phyloP scores from a whole-genome alignment of 108 stramenopile genomes.

The Skeletonema grethae region DNA sequence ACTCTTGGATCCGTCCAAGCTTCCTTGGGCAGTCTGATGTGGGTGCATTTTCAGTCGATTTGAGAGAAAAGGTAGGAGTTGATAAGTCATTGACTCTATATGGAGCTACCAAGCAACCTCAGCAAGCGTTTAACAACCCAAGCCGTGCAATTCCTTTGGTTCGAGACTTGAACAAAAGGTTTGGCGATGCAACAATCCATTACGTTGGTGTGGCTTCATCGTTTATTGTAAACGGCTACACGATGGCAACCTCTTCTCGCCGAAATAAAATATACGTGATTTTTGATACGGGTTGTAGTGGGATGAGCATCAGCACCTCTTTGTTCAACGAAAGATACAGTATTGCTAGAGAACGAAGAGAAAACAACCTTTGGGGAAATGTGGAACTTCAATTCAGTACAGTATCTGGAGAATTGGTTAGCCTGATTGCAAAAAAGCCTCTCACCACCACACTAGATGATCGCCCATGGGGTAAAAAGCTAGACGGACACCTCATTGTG shows the following conservation, averaged over 20 bases:
- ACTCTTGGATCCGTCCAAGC: conserved; percentile 44
- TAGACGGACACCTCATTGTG: conserved; percentile 36
- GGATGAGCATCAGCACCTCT: conserved; percentile 34
- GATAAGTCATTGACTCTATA: conserved; percentile 47
- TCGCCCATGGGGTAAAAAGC: conserved; percentile 34
- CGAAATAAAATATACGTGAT: conserved; percentile 37
- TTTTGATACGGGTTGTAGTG: conserved; percentile 50
- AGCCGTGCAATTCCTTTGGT: conserved; percentile 51
- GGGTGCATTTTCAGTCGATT: conserved; percentile 38
- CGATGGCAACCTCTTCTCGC: conserved; percentile 23
- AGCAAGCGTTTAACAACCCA: neutral
- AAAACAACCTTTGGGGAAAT: conserved; percentile 36
- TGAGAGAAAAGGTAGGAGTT: conserved; percentile 20
- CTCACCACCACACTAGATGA: conserved; percentile 39
- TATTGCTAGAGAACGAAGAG: conserved; percentile 22
- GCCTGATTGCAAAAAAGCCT: conserved; percentile 27
- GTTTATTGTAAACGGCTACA: conserved; percentile 50
- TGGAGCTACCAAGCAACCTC: conserved; percentile 8
- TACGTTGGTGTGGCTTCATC: conserved; percentile 58
- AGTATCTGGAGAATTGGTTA: conserved; percentile 17
- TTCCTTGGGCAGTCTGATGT: conserved; percentile 49
- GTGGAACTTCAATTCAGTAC: conserved; percentile 28
- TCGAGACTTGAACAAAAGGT: conserved; percentile 46
- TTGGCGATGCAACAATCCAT: conserved; percentile 68
- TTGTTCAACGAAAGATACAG: conserved; percentile 36